phyloP scores from a whole-genome alignment of 75 land plant genomes.

The Sequoiadendron giganteum region DNA sequence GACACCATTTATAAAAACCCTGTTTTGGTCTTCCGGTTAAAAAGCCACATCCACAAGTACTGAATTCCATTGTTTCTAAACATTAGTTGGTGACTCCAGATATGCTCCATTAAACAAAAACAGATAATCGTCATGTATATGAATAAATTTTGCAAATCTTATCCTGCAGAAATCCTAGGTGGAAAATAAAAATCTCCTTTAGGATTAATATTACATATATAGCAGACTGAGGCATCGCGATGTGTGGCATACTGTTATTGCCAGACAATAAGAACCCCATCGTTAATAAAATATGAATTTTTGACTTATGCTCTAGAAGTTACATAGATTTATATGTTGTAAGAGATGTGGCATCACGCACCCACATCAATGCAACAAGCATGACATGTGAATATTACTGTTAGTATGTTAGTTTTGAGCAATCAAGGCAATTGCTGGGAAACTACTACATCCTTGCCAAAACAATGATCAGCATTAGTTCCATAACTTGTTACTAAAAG shows the following conservation, averaged over 20 bases:
- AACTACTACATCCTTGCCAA: not conserved
- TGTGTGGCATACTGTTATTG: not conserved
- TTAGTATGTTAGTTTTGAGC: constrained; percentile 10
- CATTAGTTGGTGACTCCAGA: too few relatives aligned
- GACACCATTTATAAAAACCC: not conserved
- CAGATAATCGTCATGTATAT: not conserved
- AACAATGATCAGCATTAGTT: constrained; percentile 1
- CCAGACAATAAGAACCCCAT: constrained; percentile 3
- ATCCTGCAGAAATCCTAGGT: not conserved
- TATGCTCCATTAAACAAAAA: not conserved
- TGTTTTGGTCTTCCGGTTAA: not conserved
- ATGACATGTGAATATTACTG: not conserved
- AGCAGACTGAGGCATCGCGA: not conserved
- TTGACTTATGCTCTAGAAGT: not conserved
- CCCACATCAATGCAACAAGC: constrained; percentile 5
- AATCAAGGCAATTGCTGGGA: constrained; percentile 9
- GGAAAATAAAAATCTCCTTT: not conserved
- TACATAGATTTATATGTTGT: not conserved
- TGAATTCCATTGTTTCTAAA: too few relatives aligned
- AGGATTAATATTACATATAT: constrained; percentile 6
- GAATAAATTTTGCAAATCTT: not conserved
- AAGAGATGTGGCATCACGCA: not conserved
- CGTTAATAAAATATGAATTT: constrained; percentile 4
- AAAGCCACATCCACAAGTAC: not conserved
- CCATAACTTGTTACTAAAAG: not conserved